phyloP scores from a whole-genome alignment of 495 filamentous ascomycete genomes.

The Penicillium arizonense region DNA sequence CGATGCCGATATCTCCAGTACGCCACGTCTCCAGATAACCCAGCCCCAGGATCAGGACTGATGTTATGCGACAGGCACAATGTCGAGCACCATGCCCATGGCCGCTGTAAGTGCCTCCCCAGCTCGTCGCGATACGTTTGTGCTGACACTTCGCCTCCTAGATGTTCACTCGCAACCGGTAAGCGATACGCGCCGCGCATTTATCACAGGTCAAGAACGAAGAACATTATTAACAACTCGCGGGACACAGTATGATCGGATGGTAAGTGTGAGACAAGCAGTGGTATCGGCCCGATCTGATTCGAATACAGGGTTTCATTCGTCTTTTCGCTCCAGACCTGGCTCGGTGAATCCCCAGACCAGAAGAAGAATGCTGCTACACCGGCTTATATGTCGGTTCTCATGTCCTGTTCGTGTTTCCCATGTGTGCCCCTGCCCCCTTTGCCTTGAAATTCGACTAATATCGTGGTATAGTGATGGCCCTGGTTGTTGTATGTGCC shows the following conservation, averaged over 20 bases:
- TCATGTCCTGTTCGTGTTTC: slow-evolving; percentile 74
- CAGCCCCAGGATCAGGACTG: slow-evolving; percentile 2
- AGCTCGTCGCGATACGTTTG: not conserved
- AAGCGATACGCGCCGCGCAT: slow-evolving; percentile 27
- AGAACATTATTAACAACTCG: slow-evolving; percentile 8
- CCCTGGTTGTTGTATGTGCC: slow-evolving; percentile 63
- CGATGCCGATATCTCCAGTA: slow-evolving; percentile 56
- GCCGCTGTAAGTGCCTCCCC: slow-evolving; percentile 59
- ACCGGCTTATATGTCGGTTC: slow-evolving; percentile 80
- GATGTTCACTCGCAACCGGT: slow-evolving; percentile 91
- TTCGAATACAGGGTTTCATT: slow-evolving; percentile 65
- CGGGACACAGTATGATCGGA: slow-evolving; percentile 61
- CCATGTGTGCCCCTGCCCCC: not conserved
- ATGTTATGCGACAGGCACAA: slow-evolving; percentile 50
- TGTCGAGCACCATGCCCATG: slow-evolving; percentile 87
- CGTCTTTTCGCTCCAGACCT: slow-evolving; percentile 78
- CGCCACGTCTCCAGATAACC: slow-evolving; percentile 7
- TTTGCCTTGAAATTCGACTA: slow-evolving; percentile 7
- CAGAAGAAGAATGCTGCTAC: slow-evolving; percentile 63
- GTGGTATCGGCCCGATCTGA: slow-evolving; percentile 6
- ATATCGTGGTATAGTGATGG: slow-evolving; percentile 59
- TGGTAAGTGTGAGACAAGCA: slow-evolving; percentile 55
- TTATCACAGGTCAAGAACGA: not conserved
- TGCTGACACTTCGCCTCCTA: slow-evolving; percentile 29
- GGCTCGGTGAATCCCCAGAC: slow-evolving; percentile 82